phyloP scores from a whole-genome alignment of 257 asterid genomes.

The Solanum etuberosum region DNA sequence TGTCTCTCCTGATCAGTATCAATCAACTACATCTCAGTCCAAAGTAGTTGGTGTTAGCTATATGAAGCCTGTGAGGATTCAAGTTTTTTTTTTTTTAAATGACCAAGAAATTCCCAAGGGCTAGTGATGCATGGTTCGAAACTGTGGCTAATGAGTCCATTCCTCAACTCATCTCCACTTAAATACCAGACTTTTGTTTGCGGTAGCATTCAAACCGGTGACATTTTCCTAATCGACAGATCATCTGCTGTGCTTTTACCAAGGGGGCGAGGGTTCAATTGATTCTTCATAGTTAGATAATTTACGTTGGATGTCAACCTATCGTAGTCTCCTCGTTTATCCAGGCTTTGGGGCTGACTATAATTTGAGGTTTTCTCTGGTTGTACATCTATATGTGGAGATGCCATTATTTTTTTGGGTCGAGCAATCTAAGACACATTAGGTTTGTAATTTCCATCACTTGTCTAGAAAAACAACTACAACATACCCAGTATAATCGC shows the following conservation, averaged over 20 bases:
- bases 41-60: neutral
- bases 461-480: neutral
- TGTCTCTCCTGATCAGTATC: neutral
- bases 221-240: neutral
- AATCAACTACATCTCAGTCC: neutral
- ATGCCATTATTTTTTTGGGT: neutral
- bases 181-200: neutral
- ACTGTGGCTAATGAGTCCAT: neutral
- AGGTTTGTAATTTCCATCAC: neutral
- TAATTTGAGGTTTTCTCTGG: neutral
- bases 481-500: neutral
- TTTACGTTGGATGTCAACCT: neutral
- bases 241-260: neutral
- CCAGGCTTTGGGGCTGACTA: neutral
- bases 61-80: neutral
- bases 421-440: neutral
- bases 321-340: neutral
- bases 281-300: neutral
- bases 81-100: neutral
- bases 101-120: neutral
- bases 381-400: neutral
- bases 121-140: neutral
- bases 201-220: neutral
- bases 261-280: neutral
- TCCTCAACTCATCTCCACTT: neutral